Evolutionary conservation across 176 grass and related monocot species (phyloP).

Genomic region (Echinochloa phyllopogon): DNA sequence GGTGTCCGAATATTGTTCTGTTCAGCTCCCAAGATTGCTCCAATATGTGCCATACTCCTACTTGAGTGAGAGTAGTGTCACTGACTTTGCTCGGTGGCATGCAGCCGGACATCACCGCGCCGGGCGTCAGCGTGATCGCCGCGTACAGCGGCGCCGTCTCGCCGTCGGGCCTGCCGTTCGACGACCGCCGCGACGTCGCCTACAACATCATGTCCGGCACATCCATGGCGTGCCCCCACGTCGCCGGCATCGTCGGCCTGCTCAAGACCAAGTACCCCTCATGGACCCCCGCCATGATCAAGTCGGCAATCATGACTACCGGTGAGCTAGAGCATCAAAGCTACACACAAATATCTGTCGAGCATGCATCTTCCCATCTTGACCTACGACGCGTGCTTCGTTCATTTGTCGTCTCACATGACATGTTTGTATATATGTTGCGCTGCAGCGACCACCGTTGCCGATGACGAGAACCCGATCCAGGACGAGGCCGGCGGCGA

Average conservation of each 20-base stretch:
- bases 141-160: slow-evolving; percentile 46
- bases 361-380: too few species aligned
- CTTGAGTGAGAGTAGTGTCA: not conserved
- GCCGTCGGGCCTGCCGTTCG: slow-evolving; percentile 43
- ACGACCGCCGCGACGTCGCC: slow-evolving; percentile 44
- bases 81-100: not conserved
- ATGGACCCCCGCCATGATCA: slow-evolving; percentile 78
- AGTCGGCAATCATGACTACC: slow-evolving; percentile 85
- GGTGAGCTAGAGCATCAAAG: slow-evolving; percentile 39
- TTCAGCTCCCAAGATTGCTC: not conserved
- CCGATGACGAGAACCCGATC: slow-evolving; percentile 42
- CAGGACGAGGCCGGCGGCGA: slow-evolving; percentile 30
- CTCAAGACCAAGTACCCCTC: slow-evolving; percentile 49
- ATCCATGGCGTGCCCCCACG: slow-evolving; percentile 86
- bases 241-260: slow-evolving; percentile 58
- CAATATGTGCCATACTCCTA: too few species aligned
- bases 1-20: not conserved
- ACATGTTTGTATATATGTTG: not conserved
- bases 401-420: not conserved
- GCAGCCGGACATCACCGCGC: slow-evolving; percentile 76
- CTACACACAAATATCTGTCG: too few species aligned
- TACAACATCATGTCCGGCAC: slow-evolving; percentile 71
- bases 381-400: not conserved
- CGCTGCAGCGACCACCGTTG: slow-evolving; percentile 49
- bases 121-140: slow-evolving; percentile 66